Evolutionary conservation across 106 monocot species (phyloP), one percentile per base, ranked within the genome.

Genomic region (Dendrobium chrysotoxum): DNA sequence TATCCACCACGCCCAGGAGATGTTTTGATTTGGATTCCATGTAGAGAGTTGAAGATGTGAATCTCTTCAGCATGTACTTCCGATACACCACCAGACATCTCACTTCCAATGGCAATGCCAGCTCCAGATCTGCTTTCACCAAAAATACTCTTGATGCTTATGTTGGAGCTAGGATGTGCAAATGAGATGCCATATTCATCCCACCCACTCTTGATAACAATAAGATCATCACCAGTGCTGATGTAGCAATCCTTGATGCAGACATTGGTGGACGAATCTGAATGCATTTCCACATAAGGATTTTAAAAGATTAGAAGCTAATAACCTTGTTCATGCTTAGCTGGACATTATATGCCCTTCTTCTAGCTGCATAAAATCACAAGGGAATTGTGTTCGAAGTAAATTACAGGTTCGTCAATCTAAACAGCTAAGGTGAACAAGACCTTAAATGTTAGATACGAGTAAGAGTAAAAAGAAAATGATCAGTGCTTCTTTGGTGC

Each of bases 191-290:
- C 94, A 67, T 92, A 92, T 70, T 95, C 92, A 72, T 95, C 95
- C 95, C 95, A 92, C 4, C 92, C 92, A 45, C 92, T 92, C 78
- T 95, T 95, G 57, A 95, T 92, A 42, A 78, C 88, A 38, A 95
- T 84, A 3, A 86, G 77, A 61, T 92, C 92, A 73, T 88, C 95
- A 0, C 95, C 95, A 5, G 85, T 86, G 78, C 82, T 83, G 75
- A 95, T 88, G 81, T 90, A 92, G 45, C 95, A 92, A 76, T 95
- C 92, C 45, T 95, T 87, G n/a, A 95, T 95, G 82, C 90, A 90
- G 39, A 95, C 87, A 72, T 95, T 88, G 79, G 15, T 80, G 3
- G 90, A 95, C 3, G 94, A 95, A 46, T 95, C 94, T 94, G 91
- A 17, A 79, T 78, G 53, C 2, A 72, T 86, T 71, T 75, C 50